phyloP scores from a whole-genome alignment of 495 filamentous ascomycete genomes.

The Tuber aestivum region DNA sequence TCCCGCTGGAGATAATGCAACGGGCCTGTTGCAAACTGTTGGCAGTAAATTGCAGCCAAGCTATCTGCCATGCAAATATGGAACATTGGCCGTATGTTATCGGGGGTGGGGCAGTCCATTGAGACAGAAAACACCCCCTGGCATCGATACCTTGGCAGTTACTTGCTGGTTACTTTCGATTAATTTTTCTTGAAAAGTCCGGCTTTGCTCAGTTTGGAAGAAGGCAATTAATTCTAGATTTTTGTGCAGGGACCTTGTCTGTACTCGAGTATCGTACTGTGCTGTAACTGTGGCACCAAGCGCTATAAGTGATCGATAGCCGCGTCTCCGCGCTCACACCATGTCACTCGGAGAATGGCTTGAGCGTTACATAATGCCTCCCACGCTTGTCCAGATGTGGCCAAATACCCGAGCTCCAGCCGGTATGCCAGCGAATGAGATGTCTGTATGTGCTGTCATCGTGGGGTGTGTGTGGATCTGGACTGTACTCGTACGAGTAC shows the following conservation, averaged over 20 bases:
- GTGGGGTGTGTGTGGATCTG: not conserved
- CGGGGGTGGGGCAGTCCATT: not conserved
- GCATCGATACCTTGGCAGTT: not conserved
- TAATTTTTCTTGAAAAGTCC: not conserved
- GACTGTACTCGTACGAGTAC: too few relatives aligned
- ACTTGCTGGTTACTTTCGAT: not conserved
- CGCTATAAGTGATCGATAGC: not conserved
- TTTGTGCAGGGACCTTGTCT: not conserved
- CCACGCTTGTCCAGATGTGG: not conserved
- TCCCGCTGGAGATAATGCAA: not conserved
- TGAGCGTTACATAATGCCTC: not conserved
- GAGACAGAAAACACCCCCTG: not conserved
- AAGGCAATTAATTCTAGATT: not conserved
- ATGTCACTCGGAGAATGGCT: not conserved
- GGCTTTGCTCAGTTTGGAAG: not conserved
- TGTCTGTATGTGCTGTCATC: not conserved
- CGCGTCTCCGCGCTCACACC: not conserved
- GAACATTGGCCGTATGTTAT: not conserved
- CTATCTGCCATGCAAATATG: not conserved
- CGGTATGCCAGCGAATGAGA: not conserved
- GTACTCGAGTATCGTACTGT: too few relatives aligned
- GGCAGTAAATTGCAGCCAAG: not conserved
- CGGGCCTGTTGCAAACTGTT: not conserved
- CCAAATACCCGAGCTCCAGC: not conserved
- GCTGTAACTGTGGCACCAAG: not conserved